These are phyloP conservation scores for Grosmannia clavigera DNA, from an alignment of 2,329 filamentous ascomycete species.

Conservation along the genomic window DNA sequence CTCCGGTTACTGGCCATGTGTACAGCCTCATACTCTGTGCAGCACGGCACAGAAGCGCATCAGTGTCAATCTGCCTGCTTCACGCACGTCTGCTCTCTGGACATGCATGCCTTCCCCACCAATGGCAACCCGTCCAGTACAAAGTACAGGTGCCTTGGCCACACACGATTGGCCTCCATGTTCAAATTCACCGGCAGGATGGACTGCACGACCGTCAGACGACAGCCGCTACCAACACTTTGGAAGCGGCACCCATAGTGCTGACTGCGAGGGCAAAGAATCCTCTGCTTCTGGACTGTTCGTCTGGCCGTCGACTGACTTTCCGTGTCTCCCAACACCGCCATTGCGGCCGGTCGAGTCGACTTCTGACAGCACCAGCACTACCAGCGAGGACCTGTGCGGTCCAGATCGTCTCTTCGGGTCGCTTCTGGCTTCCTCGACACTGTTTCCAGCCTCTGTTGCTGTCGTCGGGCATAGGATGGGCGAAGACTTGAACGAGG, in stretches of 20 bases:
- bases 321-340: slow-evolving; percentile 26
- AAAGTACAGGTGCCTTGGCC: not conserved
- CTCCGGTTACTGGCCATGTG: not conserved
- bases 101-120: not conserved
- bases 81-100: too few relatives aligned
- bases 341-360: slow-evolving; percentile 15
- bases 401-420: slow-evolving; percentile 28
- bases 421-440: slow-evolving; percentile 18
- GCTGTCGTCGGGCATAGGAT: too few relatives aligned
- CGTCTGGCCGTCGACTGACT: slow-evolving; percentile 19
- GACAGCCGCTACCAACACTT: not conserved
- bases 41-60: not conserved
- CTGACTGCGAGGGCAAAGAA: not conserved
- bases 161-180: not conserved
- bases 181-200: not conserved
- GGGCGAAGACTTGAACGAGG: too few relatives aligned
- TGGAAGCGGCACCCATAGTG: not conserved
- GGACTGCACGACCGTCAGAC: not conserved
- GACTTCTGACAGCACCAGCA: slow-evolving; percentile 16
- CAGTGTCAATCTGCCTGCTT: not conserved
- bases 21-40: not conserved
- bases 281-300: slow-evolving; percentile 14
- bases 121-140: not conserved
- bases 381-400: slow-evolving; percentile 30
- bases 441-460: slow-evolving; percentile 4